Percentiles rank a stretch among this genome's conserved stretches.
Conservation (phyloP, 2,329 filamentous ascomycete species). For the Pyrenophora seminiperda region DNA sequence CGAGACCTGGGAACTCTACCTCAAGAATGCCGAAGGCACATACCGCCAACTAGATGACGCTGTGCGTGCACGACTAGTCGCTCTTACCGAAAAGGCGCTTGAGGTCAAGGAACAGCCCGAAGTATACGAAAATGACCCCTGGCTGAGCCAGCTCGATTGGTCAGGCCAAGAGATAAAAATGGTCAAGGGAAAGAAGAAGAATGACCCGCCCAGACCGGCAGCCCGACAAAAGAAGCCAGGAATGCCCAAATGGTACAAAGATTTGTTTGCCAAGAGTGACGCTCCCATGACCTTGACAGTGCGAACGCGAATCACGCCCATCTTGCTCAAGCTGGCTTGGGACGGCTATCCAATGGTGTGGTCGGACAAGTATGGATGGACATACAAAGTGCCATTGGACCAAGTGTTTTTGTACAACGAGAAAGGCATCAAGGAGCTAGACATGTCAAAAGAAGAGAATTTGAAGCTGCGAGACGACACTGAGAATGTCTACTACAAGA, state of each 20-base stretch:
- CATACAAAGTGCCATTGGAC: conserved; percentile 73
- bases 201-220: conserved; percentile 75
- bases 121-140: conserved; percentile 79
- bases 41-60: conserved; percentile 77
- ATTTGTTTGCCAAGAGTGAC: conserved; percentile 74
- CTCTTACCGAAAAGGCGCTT: conserved; percentile 76
- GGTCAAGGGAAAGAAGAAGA: conserved; percentile 89
- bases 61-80: conserved; percentile 76
- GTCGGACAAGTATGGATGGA: conserved; percentile 94
- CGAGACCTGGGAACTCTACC: conserved; percentile 83
- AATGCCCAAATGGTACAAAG: conserved; percentile 96
- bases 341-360: conserved; percentile 87
- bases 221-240: conserved; percentile 90
- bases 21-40: conserved; percentile 80
- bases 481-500: conserved; percentile 78
- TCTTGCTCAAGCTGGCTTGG: conserved; percentile 85
- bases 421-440: conserved; percentile 74
- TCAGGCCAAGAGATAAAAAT: conserved; percentile 88
- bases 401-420: conserved; percentile 69
- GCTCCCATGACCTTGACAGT: conserved; percentile 78
- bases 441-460: conserved; percentile 76
- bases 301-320: conserved; percentile 82
- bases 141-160: conserved; percentile 95
- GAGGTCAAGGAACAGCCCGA: conserved; percentile 71
- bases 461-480: conserved; percentile 68